Evolutionary conservation across 169 alveolate genomes (phyloP), one percentile per base, ranked within the genome.

Genomic region (Cryptosporidium parvum): DNA sequence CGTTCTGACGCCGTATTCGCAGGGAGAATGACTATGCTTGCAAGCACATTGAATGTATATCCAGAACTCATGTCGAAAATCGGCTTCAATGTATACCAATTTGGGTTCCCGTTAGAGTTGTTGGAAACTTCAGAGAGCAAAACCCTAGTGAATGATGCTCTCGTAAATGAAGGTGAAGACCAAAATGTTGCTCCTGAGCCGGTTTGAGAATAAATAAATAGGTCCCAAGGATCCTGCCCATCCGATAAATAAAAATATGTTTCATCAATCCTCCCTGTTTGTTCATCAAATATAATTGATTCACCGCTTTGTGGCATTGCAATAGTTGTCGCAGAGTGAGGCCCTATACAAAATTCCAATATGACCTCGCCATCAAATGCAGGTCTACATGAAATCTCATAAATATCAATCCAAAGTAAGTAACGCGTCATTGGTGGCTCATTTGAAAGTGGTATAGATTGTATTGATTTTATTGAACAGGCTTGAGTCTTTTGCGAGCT

Each of bases 111-210:
- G 53, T 86, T 94, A 42, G 91, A 91, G 7, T 89, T 86, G 29
- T 44, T 58, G 31, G 73, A 56, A 16, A 92, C 62, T 58, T 86
- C 84, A 44, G 93, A 92, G 71, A 86, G 93, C n/a, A 97, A 93
- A 23, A 96, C 92, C 44, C 97, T 85, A 8, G 86, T 69, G 95
- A 96, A 94, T 12, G 97, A 95, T 37, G 93, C 29, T 18, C 96
- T 93, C 35, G 85, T 84, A 42, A 59, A 91, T 12, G 62, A 35
- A 33, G 53, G 29, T 62, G 85, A 75, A 8, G 85, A 58, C 75
- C 91, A 53, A 29, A 56, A 58, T 0, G 75, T 52, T 68, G 69
- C 86, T 1, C 85, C 85, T 1, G 70, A 68, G 31, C 86, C 85
- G 7, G 91, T 73, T 21, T 58, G 42, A 53, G 91, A 42, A 69